These are phyloP conservation scores for Aspergillus saccharolyticus DNA, from an alignment of 495 filamentous ascomycete genomes.

Conservation along the genomic window DNA sequence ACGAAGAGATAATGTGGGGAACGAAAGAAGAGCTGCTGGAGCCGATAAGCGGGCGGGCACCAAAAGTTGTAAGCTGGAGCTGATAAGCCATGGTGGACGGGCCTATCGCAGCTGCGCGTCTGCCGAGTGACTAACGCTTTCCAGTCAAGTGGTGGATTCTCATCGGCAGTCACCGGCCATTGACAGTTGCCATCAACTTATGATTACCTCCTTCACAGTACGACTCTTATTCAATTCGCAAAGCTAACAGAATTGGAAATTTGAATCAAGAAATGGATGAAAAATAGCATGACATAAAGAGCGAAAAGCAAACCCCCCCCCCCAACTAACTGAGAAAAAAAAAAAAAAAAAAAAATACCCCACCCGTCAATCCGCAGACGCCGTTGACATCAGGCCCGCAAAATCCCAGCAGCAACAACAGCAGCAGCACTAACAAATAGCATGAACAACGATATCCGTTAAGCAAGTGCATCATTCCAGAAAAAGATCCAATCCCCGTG, in stretches of 20 bases:
- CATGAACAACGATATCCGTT: not conserved
- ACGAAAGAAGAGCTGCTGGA: not conserved
- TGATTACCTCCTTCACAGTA: not conserved
- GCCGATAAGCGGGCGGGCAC: conserved; percentile 10
- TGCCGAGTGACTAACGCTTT: conserved; percentile 14
- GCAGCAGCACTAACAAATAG: not conserved
- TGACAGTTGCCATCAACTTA: not conserved
- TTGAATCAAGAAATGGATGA: not conserved
- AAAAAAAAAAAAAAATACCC: not conserved
- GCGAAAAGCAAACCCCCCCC: no score
- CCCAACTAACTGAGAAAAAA: not conserved
- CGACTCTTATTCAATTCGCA: not conserved
- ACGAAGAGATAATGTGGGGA: not conserved
- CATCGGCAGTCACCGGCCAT: conserved; percentile 1
- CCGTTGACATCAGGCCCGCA: conserved; percentile 2
- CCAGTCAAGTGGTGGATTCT: conserved; percentile 1
- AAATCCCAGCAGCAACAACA: not conserved
- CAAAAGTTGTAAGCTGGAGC: not conserved
- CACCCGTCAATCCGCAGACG: not conserved
- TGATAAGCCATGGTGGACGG: conserved; percentile 17
- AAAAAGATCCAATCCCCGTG: not conserved
- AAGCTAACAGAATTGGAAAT: not conserved
- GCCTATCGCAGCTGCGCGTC: conserved; percentile 9
- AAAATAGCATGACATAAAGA: not conserved
- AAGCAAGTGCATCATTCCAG: not conserved